phyloP scores from a whole-genome alignment of 306 rosid species.

The Trichosanthes truncata region DNA sequence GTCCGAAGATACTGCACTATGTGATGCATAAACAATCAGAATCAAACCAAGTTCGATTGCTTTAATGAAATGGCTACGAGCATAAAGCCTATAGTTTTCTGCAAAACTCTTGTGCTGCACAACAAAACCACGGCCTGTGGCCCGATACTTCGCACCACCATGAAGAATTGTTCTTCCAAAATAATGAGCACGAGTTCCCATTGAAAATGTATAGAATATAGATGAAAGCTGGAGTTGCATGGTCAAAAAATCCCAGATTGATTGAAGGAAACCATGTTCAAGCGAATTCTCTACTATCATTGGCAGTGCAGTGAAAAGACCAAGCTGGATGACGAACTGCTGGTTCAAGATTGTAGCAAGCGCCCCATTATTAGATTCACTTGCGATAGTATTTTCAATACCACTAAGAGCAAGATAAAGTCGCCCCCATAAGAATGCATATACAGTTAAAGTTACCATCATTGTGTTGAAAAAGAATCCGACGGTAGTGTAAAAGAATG shows the following conservation, averaged over 20 bases:
- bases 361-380: constrained; percentile 33
- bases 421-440: constrained; percentile 76
- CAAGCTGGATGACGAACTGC: constrained; percentile 74
- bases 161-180: constrained; percentile 82
- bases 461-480: constrained; percentile 78
- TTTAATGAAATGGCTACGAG: constrained; percentile 90
- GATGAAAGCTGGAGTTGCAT: constrained; percentile 93
- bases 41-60: constrained; percentile 78
- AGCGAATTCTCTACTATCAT: constrained; percentile 83
- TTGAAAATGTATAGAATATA: constrained; percentile 73
- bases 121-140: constrained; percentile 91
- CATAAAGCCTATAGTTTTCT: constrained; percentile 77
- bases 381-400: constrained; percentile 46
- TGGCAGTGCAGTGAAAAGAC: constrained; percentile 78
- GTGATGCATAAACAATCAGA: constrained; percentile 52
- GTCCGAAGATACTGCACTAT: constrained; percentile 44
- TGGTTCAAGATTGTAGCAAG: constrained; percentile 55
- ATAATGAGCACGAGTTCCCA: constrained; percentile 78
- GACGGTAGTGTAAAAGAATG: constrained; percentile 73
- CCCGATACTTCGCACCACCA: constrained; percentile 87
- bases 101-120: constrained; percentile 83
- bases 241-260: constrained; percentile 74
- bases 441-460: constrained; percentile 66
- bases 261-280: constrained; percentile 70
- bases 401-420: constrained; percentile 81